A percentile compares a stretch with the other conserved stretches of the same genome.
Evolutionary conservation across 2,329 filamentous ascomycete genomes (phyloP).

Genomic region (Aschersonia sp.): DNA sequence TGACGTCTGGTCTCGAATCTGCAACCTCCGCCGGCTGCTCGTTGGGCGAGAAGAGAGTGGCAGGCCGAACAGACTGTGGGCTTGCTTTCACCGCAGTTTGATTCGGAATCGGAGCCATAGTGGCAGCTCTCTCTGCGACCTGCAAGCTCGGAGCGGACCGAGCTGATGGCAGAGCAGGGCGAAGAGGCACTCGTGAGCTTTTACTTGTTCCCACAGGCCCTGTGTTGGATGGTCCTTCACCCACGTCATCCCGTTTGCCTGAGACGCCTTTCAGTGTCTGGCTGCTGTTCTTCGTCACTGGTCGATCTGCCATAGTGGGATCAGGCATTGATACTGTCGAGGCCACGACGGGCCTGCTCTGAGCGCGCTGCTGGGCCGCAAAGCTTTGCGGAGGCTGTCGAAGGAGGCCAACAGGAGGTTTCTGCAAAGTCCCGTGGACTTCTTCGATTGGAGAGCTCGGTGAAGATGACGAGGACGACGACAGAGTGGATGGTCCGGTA

Average conservation of each 20-base stretch:
- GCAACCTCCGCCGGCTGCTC: constrained; percentile 36
- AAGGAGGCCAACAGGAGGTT: constrained; percentile 27
- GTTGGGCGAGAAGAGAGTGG: constrained; percentile 39
- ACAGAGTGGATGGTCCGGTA: neutral
- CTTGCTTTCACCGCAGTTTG: constrained; percentile 13
- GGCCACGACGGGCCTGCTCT: constrained; percentile 27
- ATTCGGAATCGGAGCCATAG: constrained; percentile 11
- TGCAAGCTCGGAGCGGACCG: constrained; percentile 13
- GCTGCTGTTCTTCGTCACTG: constrained; percentile 8
- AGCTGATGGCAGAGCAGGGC: constrained; percentile 12
- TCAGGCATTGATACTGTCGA: constrained; percentile 12
- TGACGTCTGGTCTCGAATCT: constrained; percentile 40
- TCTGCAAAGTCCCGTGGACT: constrained; percentile 15
- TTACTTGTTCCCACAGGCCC: constrained; percentile 10
- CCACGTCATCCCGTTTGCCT: constrained; percentile 12
- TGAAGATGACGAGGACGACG: constrained; percentile 7
- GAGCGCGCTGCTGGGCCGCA: constrained; percentile 49
- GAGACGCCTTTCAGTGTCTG: constrained; percentile 15
- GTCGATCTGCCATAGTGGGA: constrained; percentile 8
- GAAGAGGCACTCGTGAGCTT: constrained; percentile 13
- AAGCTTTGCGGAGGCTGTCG: constrained; percentile 48
- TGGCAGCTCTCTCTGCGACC: constrained; percentile 16
- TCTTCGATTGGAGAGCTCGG: constrained; percentile 11
- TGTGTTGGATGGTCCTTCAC: constrained; percentile 10
- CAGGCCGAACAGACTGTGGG: constrained; percentile 16